These are phyloP conservation scores for Penicillium sumatraense DNA, from an alignment of 2,329 filamentous ascomycete species.

Conservation along the genomic window DNA sequence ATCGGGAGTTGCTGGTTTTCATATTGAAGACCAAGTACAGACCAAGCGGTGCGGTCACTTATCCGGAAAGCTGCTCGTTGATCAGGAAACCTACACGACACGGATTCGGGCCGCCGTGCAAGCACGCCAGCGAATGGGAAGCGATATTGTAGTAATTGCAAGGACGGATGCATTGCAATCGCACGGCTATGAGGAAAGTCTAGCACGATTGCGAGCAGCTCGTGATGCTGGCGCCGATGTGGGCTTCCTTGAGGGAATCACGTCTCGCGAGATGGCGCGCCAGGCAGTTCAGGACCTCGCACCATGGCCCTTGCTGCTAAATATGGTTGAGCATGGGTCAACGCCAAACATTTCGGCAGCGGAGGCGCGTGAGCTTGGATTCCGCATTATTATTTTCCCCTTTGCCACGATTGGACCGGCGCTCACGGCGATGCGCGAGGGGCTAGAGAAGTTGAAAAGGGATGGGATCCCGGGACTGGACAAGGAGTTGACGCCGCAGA, in stretches of 20 bases:
- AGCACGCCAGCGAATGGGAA: conserved; percentile 37
- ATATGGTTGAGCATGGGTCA: conserved; percentile 51
- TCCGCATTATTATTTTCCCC: conserved; percentile 49
- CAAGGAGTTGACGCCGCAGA: conserved; percentile 41
- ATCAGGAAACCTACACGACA: conserved; percentile 36
- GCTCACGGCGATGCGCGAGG: conserved; percentile 40
- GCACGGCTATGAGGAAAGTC: conserved; percentile 46
- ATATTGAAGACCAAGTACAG: conserved; percentile 62
- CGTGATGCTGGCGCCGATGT: conserved; percentile 47
- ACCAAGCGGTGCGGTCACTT: conserved; percentile 49
- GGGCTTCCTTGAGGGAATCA: conserved; percentile 48
- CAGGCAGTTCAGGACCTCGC: conserved; percentile 41
- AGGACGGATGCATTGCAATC: conserved; percentile 45
- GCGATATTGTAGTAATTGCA: conserved; percentile 52
- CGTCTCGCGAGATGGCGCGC: conserved; percentile 42
- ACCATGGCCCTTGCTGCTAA: conserved; percentile 47
- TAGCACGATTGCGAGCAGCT: conserved; percentile 45
- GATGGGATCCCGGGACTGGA: conserved; percentile 39
- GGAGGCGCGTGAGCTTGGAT: conserved; percentile 47
- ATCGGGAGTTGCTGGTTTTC: conserved; percentile 60
- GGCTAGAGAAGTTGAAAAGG: conserved; percentile 42
- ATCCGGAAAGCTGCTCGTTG: conserved; percentile 45
- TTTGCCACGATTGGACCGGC: conserved; percentile 46
- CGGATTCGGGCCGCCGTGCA: conserved; percentile 45
- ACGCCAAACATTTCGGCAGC: conserved; percentile 44